Conservation (phyloP, 345 rosid genomes). For the Salix arbutifolia region DNA sequence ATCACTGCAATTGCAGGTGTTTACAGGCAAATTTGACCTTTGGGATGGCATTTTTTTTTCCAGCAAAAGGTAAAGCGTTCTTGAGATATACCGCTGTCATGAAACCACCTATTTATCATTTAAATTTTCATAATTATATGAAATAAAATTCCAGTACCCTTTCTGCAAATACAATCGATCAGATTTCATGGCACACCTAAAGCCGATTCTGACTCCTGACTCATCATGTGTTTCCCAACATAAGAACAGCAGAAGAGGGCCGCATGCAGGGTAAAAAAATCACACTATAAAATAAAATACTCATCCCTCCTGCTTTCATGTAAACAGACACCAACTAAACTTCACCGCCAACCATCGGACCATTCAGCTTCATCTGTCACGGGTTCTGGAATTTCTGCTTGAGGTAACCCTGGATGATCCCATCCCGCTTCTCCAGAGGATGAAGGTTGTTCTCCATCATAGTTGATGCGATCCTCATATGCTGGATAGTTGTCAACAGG, state of each 20-base stretch:
- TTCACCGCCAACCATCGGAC: conserved; percentile 73
- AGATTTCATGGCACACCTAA: neutral
- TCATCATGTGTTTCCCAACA: neutral
- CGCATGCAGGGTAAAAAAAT: neutral
- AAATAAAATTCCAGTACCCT: neutral
- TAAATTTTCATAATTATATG: neutral
- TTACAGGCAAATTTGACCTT: neutral
- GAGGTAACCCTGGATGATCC: conserved; percentile 21
- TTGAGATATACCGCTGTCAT: neutral
- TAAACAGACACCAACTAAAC: neutral
- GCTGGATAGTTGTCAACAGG: neutral
- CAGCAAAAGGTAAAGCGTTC: neutral
- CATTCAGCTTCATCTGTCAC: conserved; percentile 52
- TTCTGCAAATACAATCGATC: neutral
- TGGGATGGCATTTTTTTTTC: neutral
- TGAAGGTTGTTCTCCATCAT: conserved; percentile 22
- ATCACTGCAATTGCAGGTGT: neutral
- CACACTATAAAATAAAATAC: neutral
- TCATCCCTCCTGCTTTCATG: neutral
- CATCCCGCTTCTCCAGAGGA: conserved; percentile 29
- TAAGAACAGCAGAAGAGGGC: neutral
- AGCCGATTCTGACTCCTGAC: neutral
- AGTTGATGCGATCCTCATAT: conserved; percentile 16
- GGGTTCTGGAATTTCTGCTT: conserved; percentile 29
- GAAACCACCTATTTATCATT: neutral